phyloP scores from a whole-genome alignment of 2,329 filamentous ascomycete species.

The Pseudogymnoascus sp. region DNA sequence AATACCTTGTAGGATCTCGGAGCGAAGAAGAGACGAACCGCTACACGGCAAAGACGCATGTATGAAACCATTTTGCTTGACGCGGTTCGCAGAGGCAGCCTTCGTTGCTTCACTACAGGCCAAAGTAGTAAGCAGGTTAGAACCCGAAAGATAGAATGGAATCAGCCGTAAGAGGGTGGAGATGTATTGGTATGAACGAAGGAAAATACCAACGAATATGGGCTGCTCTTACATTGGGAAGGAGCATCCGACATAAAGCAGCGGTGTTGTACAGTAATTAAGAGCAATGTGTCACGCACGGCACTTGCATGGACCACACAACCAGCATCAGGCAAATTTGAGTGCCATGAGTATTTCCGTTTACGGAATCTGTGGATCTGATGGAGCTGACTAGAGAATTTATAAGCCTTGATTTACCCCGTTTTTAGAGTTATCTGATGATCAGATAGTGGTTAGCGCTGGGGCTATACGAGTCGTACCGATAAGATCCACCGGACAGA shows the following conservation, averaged over 20 bases:
- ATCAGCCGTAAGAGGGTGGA: neutral
- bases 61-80: neutral
- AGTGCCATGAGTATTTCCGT: neutral
- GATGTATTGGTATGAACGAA: neutral
- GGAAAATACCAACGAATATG: neutral
- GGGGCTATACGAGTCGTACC: neutral
- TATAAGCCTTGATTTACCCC: slow-evolving; percentile 1
- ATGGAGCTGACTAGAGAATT: slow-evolving; percentile 1
- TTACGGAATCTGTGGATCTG: neutral
- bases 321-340: neutral
- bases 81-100: neutral
- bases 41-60: neutral
- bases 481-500: neutral
- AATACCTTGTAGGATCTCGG: neutral
- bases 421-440: slow-evolving; percentile 4
- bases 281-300: neutral
- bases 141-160: neutral
- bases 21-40: neutral
- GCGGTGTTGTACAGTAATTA: neutral
- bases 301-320: neutral
- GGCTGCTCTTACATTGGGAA: neutral
- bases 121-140: neutral
- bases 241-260: neutral
- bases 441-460: neutral
- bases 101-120: neutral